Base-by-base conservation (phyloP, 129 eudicot species). In the Arctium minus region DNA sequence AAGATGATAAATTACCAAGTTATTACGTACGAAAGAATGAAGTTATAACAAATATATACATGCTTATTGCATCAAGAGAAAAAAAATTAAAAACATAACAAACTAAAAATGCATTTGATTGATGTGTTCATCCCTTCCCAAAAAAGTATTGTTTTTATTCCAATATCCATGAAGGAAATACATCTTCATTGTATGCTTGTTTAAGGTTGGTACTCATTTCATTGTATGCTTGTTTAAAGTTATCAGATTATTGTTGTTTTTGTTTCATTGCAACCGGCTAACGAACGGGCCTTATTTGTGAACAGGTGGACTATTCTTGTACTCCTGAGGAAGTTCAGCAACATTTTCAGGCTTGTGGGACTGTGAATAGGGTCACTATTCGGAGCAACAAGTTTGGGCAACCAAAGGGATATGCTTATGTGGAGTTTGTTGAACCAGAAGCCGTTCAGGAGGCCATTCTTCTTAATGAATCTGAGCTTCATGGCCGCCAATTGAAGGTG, bases 401-500 rank as follows among this genome's bases (percentile, higher is more conserved):
- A 79, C 93, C 93, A 46, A 90, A 90, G 83, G 93, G 93, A 12
- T 90, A 83, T 87, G 91, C 91, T 38, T 90, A 90, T 71, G 91
- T 90, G 73, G 91, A 90, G 39, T 90, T 90, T 44, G 75, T 87
- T 18, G 93, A 90, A 75, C 74, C 81, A 69, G 89, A 88, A 46
- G 93, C 91, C 56, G 85, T 88, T 62, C 89, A 88, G 35, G 86
- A 86, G 74, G 91, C 89, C 73, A 79, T 90, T 36, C 83, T 74
- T 31, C 81, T 90, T 39, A 88, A 86, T 80, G 91, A 90, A 84
- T 82, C 88, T 62, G 89, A 85, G 81, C 86, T 90, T 32, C 93
- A 90, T 73, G 93, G 93, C 68, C 91, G 93, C 60, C 93, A 90
- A 46, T 53, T 90, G 89, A 90, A 90, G 91, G 93, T 87, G 73